Evolutionary conservation across 2,329 filamentous ascomycete species (phyloP).

Genomic region (Nannizziopsis barbatae): DNA sequence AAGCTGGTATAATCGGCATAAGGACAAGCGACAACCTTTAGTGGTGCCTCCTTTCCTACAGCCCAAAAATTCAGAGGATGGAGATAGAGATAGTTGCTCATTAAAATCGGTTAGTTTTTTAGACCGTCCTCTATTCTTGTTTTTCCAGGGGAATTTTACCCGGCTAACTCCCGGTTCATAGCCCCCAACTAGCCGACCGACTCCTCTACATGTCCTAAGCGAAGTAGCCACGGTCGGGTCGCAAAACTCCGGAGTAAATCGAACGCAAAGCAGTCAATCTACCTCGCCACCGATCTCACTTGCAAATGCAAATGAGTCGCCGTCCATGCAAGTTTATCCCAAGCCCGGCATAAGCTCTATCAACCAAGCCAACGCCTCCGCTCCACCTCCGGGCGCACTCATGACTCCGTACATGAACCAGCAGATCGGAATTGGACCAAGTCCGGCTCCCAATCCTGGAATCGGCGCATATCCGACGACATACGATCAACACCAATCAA

Average conservation of each 20-base stretch:
- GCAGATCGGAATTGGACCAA: background rate
- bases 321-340: background rate
- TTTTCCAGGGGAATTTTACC: background rate
- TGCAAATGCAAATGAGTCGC: background rate
- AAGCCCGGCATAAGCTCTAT: background rate
- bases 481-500: background rate
- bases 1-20: conserved; percentile 53
- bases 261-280: background rate
- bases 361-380: background rate
- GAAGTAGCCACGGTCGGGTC: conserved; percentile 34
- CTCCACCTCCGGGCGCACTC: background rate
- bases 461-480: conserved; percentile 3
- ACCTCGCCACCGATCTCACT: background rate
- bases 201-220: conserved; percentile 29
- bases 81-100: background rate
- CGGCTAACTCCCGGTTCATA: background rate
- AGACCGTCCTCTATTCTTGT: background rate
- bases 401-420: conserved; percentile 3
- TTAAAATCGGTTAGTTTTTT: background rate
- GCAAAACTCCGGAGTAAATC: background rate
- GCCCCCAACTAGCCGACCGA: conserved; percentile 17
- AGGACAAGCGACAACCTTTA: conserved; percentile 21
- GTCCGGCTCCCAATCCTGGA: background rate
- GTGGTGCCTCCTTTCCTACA: conserved; percentile 15
- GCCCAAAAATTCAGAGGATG: conserved; percentile 1